Percentiles rank a stretch among this genome's conserved stretches.
These are phyloP conservation scores for Zygosaccharomyces sapae DNA, from an alignment of 1,139 yeast species.

Conservation along the genomic window DNA sequence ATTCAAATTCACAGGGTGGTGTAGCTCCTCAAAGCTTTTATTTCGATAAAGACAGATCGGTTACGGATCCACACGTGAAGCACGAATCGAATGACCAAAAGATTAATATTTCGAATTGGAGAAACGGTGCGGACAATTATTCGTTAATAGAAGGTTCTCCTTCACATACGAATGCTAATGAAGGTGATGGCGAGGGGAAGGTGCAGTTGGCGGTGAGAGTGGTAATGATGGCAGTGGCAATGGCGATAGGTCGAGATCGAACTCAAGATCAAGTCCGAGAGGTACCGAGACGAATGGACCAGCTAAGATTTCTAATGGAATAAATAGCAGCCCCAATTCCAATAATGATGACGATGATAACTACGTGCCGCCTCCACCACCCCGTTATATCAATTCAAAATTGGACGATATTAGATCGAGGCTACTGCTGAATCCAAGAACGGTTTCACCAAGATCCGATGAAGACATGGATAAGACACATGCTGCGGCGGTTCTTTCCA, in stretches of 20 bases:
- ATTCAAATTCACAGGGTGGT: slow-evolving; percentile 12
- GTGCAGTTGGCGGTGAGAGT: too few species aligned
- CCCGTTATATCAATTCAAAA: slow-evolving; percentile 33
- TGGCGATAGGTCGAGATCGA: slow-evolving; percentile 1
- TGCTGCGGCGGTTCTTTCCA: slow-evolving; percentile 35
- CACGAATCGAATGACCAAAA: slow-evolving; percentile 18
- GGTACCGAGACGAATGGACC: slow-evolving; percentile 7
- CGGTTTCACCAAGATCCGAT: slow-evolving; percentile 15
- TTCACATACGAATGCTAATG: neutral
- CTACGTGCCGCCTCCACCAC: slow-evolving; percentile 27
- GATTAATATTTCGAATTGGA: slow-evolving; percentile 29
- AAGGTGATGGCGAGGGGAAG: neutral
- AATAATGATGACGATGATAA: slow-evolving; percentile 17
- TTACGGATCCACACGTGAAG: slow-evolving; percentile 26
- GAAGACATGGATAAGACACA: slow-evolving; percentile 31
- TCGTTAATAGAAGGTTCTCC: slow-evolving; percentile 16
- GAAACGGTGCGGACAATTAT: slow-evolving; percentile 23
- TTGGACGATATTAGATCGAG: slow-evolving; percentile 33
- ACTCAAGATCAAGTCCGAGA: slow-evolving; percentile 4
- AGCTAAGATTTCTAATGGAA: slow-evolving; percentile 4
- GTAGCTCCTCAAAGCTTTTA: slow-evolving; percentile 27
- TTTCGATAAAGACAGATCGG: slow-evolving; percentile 22
- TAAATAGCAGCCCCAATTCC: slow-evolving; percentile 3
- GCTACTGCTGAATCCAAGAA: slow-evolving; percentile 25
- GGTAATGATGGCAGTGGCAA: too few species aligned